A percentile compares a stretch with the other conserved stretches of the same genome.
Conservation (phyloP, 306 rosid genomes). For the Lathyrus oleraceus region DNA sequence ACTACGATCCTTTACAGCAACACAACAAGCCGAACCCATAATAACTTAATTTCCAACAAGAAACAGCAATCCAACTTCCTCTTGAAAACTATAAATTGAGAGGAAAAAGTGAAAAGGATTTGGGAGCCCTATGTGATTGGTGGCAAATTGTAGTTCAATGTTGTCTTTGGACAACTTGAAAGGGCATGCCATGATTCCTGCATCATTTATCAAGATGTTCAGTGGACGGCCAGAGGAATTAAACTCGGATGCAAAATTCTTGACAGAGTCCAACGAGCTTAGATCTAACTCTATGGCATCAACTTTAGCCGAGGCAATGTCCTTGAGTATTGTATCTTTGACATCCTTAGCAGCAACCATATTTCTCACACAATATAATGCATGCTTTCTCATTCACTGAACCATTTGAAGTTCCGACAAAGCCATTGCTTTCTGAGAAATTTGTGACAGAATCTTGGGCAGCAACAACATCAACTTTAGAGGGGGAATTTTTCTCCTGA, state of each 20-base stretch:
- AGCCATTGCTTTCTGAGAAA: no score
- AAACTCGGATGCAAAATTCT: conserved; percentile 74
- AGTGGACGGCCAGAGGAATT: conserved; percentile 69
- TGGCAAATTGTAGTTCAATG: conserved; percentile 89
- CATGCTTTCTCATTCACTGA: no score
- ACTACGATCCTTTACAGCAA: conserved; percentile 49
- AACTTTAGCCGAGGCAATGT: conserved; percentile 73
- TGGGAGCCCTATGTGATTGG: conserved; percentile 90
- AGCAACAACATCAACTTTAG: no score
- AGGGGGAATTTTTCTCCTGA: no score
- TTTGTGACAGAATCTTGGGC: no score
- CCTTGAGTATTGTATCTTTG: conserved; percentile 64
- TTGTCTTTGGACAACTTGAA: conserved; percentile 77
- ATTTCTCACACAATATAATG: conserved; percentile 76
- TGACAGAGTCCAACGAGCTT: conserved; percentile 69
- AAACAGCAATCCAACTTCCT: conserved; percentile 30
- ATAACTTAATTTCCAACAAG: conserved; percentile 28
- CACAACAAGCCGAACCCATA: conserved; percentile 70
- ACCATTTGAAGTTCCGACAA: no score
- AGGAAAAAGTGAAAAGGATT: no score
- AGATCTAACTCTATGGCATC: conserved; percentile 87
- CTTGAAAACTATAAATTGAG: no score
- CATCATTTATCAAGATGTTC: conserved; percentile 85
- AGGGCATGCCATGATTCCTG: conserved; percentile 92
- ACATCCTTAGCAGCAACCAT: conserved; percentile 57